Evolutionary conservation across 2,329 filamentous ascomycete genomes (phyloP), one percentile per base, ranked within the genome.

Genomic region (Fusarium sp.): DNA sequence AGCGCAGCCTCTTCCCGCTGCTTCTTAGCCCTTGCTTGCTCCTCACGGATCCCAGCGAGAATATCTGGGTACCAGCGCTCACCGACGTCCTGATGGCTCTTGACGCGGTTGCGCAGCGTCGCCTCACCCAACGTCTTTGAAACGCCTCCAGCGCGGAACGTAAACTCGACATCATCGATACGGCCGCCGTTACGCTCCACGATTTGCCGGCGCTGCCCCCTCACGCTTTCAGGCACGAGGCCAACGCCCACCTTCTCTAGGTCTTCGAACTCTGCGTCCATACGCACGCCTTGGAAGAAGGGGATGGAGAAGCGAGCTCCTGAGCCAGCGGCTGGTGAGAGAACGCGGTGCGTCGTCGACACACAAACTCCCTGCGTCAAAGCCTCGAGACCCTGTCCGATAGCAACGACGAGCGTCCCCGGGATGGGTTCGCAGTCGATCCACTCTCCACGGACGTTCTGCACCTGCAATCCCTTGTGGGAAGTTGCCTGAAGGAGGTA

Each of bases 381-480:
- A 6, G 95, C 95, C 85, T 97, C 95, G 78, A 97, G 88, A 0
- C 94, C 95, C 83, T 97, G 95, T 0, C 95, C 95, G 76, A 97
- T 95, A 10, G 94, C 94, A 1, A 97, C 94, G 2, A 97, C 95
- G 5, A 97, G 88, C 57, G 95, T 97, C 2, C 92, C 93, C 22
- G 87, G 85, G 35, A 95, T 87, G 0, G 95, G 95, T 74, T 92
- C 91, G 80, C 92, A 95, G 83, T 96, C 94, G 77, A 97, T 92
- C 95, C 95, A 97, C 71, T 90, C 83, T 35, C 95, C 95, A 37
- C 84, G 82, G 67, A 92, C 88, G 82, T 97, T 97, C 83, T 97
- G 95, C 33, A 94, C 94, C 84, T 97, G 94, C 72, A 97, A 84
- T 0, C 94, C 94, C 29, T 84, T 86, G 81, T 97, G 95, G n/a